Evolutionary conservation across 129 eudicot species (phyloP).

Genomic region (Flaveria robusta): DNA sequence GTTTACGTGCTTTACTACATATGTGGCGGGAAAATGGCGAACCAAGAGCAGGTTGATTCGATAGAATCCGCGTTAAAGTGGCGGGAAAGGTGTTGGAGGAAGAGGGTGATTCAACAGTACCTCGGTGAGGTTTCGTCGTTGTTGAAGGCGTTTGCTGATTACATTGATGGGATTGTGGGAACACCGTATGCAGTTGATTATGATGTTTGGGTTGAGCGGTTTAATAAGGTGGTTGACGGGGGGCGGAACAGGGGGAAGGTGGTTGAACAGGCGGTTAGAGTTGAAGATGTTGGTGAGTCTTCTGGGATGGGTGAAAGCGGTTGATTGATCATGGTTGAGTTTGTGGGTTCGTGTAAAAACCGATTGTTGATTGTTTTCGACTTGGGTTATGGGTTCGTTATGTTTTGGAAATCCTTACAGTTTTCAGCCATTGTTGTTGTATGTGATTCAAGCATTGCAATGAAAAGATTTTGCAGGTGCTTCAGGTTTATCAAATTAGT

Average conservation of each 20-base stretch:
- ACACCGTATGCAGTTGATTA: constrained; percentile 81
- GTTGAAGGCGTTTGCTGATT: constrained; percentile 89
- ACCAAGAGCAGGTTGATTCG: constrained; percentile 62
- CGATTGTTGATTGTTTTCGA: constrained; percentile 21
- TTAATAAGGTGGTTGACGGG: constrained; percentile 60
- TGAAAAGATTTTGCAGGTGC: constrained; percentile 16
- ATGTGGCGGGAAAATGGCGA: constrained; percentile 68
- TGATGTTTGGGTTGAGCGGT: constrained; percentile 73
- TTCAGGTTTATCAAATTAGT: no score
- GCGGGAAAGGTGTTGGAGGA: constrained; percentile 78
- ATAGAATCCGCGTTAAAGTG: constrained; percentile 80
- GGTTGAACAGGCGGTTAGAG: constrained; percentile 45
- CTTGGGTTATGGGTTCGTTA: constrained; percentile 27
- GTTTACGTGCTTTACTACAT: constrained; percentile 63
- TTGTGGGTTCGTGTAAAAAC: constrained; percentile 23
- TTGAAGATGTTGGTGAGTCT: constrained; percentile 63
- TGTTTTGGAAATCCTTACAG: constrained; percentile 9
- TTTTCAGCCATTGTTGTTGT: constrained; percentile 20
- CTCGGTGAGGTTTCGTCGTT: constrained; percentile 71
- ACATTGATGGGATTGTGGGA: constrained; percentile 71
- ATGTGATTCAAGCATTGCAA: constrained; percentile 19
- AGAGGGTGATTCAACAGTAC: constrained; percentile 58
- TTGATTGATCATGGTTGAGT: constrained; percentile 21
- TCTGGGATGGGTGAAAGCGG: constrained; percentile 25
- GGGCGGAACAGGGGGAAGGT: constrained; percentile 66